phyloP scores from a whole-genome alignment of 1,284 basidiomycete species.

The Gastroboletus turbinatus region DNA sequence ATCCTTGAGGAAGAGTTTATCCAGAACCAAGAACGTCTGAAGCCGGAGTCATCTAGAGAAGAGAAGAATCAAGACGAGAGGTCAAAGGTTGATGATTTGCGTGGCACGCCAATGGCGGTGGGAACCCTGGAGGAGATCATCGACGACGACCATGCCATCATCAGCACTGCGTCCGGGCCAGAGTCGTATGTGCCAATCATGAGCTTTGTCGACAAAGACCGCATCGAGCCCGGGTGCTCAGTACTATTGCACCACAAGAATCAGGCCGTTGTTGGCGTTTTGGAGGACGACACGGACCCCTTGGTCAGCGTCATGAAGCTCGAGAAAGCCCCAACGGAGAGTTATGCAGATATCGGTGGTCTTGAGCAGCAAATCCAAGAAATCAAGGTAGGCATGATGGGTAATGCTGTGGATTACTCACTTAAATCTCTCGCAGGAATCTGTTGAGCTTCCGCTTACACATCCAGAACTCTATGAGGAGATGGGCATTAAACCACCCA shows the following conservation, averaged over 20 bases:
- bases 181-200: conserved; percentile 99
- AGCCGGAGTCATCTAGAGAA: conserved; percentile 80
- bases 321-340: conserved; percentile 98
- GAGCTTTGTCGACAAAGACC: conserved; percentile 98
- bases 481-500: conserved; percentile 99
- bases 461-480: conserved; percentile 99
- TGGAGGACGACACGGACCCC: conserved; percentile 96
- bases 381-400: conserved; percentile 72
- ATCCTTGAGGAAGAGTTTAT: conserved; percentile 98
- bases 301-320: conserved; percentile 99
- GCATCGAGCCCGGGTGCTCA: conserved; percentile 94
- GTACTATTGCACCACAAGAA: conserved; percentile 97
- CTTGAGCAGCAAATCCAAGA: conserved; percentile 97
- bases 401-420: neutral
- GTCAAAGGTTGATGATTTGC: conserved; percentile 90
- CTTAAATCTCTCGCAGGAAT: conserved; percentile 63
- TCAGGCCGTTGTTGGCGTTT: conserved; percentile 92
- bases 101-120: conserved; percentile 96
- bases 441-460: conserved; percentile 95
- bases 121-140: conserved; percentile 99
- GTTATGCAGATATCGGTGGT: conserved; percentile 98
- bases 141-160: conserved; percentile 99
- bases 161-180: conserved; percentile 92
- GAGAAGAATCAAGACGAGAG: conserved; percentile 97
- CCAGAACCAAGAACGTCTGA: conserved; percentile 89